These are phyloP conservation scores for Chlamydomonas incerta DNA, from an alignment of 139 green algal genomes.

Conservation along the genomic window DNA sequence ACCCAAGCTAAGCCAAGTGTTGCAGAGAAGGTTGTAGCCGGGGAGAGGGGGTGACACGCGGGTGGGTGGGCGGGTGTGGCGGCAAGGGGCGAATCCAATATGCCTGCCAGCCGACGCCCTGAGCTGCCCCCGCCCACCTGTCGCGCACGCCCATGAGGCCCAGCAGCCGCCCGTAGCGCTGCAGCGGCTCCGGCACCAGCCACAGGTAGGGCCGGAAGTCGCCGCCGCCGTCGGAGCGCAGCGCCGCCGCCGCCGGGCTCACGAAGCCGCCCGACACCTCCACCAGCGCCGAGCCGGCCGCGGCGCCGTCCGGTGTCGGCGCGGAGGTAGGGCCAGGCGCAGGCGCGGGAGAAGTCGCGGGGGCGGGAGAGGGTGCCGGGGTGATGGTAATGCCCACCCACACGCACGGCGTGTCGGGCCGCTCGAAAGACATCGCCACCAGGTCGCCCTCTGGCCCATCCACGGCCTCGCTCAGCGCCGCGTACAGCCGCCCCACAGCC, in stretches of 20 bases:
- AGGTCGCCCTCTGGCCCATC: conserved; percentile 42
- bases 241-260: conserved; percentile 14
- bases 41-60: too few species aligned
- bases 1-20: too few species aligned
- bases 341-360: too few species aligned
- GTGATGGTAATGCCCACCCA: conserved; percentile 53
- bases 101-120: too few species aligned
- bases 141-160: conserved; percentile 42
- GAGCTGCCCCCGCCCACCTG: too few species aligned
- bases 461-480: not conserved
- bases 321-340: too few species aligned
- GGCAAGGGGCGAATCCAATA: too few species aligned
- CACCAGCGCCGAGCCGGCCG: too few species aligned
- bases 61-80: too few species aligned
- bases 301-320: too few species aligned
- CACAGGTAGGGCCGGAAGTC: conserved; percentile 66
- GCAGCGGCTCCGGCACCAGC: conserved; percentile 48
- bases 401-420: conserved; percentile 8
- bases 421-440: conserved; percentile 46
- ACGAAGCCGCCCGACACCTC: conserved; percentile 50
- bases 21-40: too few species aligned
- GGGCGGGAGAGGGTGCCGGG: too few species aligned
- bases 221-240: conserved; percentile 23
- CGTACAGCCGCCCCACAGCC: conserved; percentile 37
- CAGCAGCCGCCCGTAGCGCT: conserved; percentile 29